These are phyloP conservation scores for Collybia mongolica DNA, from an alignment of 768 basidiomycete species.

Conservation along the genomic window DNA sequence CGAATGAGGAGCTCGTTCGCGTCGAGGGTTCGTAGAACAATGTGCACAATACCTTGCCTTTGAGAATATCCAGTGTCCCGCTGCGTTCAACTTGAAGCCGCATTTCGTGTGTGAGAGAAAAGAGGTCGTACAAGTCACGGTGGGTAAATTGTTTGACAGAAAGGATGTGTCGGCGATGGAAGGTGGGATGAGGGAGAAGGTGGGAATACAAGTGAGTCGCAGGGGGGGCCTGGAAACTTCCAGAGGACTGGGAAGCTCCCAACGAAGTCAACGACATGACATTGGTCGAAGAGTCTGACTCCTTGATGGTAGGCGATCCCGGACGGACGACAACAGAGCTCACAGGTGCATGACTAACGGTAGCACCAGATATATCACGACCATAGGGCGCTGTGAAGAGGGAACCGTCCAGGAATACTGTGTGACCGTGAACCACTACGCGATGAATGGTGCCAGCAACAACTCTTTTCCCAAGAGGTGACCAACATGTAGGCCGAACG, in stretches of 20 bases:
- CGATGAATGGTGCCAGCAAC: constrained; percentile 83
- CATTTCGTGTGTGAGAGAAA: constrained; percentile 96
- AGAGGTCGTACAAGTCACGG: constrained; percentile 89
- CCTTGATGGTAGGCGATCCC: constrained; percentile 26
- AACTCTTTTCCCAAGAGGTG: constrained; percentile 65
- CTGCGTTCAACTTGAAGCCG: constrained; percentile 91
- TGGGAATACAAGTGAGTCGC: constrained; percentile 43
- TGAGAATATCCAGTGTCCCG: constrained; percentile 84
- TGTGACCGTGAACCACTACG: constrained; percentile 87
- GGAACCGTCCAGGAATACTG: constrained; percentile 84
- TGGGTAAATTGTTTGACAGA: constrained; percentile 92
- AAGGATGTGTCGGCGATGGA: constrained; percentile 91
- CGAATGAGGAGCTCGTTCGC: constrained; percentile 92
- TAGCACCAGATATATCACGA: constrained; percentile 68
- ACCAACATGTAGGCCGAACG: constrained; percentile 63
- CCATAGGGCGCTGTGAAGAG: constrained; percentile 60
- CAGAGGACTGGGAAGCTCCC: constrained; percentile 19
- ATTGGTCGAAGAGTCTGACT: constrained; percentile 17
- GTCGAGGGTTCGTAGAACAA: constrained; percentile 98
- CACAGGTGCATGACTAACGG: constrained; percentile 39
- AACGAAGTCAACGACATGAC: constrained; percentile 25
- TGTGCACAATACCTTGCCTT: constrained; percentile 87
- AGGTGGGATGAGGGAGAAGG: constrained; percentile 73
- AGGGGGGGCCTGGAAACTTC: constrained; percentile 28
- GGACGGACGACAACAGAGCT: constrained; percentile 6